phyloP scores from a whole-genome alignment of 805 yeast species.

The Candida morakotiae region DNA sequence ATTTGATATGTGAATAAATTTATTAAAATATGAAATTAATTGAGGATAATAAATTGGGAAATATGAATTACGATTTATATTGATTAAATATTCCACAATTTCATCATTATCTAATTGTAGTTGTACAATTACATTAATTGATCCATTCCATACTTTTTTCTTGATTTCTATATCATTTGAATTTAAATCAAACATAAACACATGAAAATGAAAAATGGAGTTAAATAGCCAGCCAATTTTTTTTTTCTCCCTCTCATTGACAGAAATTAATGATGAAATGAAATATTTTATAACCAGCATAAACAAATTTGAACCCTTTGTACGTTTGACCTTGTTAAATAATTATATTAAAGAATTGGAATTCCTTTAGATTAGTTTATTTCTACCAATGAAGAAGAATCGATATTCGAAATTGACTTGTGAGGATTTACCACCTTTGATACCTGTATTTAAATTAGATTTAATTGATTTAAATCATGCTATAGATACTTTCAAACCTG shows the following conservation, averaged over 20 bases:
- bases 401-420: too few species aligned
- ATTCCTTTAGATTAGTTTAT: too few species aligned
- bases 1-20: conserved; percentile 15
- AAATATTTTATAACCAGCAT: too few species aligned
- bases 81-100: conserved; percentile 17
- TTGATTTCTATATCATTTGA: conserved; percentile 24
- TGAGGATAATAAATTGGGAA: conserved; percentile 40
- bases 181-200: background rate
- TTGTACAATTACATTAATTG: conserved; percentile 40
- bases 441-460: conserved; percentile 21
- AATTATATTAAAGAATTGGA: too few species aligned
- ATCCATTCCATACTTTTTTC: conserved; percentile 51
- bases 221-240: too few species aligned
- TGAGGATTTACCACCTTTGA: conserved; percentile 20
- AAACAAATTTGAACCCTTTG: too few species aligned
- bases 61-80: conserved; percentile 46
- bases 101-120: conserved; percentile 19
- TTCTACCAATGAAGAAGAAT: too few species aligned
- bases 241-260: too few species aligned
- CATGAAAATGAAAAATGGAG: too few species aligned
- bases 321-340: too few species aligned
- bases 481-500: conserved; percentile 24
- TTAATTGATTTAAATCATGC: conserved; percentile 25
- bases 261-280: too few species aligned
- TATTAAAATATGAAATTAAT: conserved; percentile 36